phyloP scores from a whole-genome alignment of 768 basidiomycete species.

The Lentinus brumalis region DNA sequence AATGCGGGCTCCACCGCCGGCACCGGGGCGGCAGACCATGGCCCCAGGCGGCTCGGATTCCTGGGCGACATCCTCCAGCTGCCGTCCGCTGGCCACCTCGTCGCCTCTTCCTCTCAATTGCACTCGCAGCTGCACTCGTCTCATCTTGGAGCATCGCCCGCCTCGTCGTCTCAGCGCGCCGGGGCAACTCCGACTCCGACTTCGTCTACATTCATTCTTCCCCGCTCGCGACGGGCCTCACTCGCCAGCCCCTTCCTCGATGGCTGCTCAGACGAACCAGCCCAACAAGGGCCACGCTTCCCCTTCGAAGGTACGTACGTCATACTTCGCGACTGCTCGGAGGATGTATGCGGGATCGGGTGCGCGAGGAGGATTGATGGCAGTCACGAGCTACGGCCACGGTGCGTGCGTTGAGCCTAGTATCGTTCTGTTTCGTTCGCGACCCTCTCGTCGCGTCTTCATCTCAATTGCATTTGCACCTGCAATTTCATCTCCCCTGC shows the following conservation, averaged over 20 bases:
- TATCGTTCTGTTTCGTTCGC: too few species aligned
- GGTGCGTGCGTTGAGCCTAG: too few species aligned
- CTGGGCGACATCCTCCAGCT: conserved; percentile 16
- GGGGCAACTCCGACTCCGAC: too few species aligned
- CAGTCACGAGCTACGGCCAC: too few species aligned
- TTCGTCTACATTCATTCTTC: conserved; percentile 18
- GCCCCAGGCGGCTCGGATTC: conserved; percentile 21
- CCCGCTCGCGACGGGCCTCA: conserved; percentile 29
- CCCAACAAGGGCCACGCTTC: conserved; percentile 28
- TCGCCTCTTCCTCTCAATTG: too few species aligned
- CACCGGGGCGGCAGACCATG: conserved; percentile 4
- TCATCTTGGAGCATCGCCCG: conserved; percentile 1
- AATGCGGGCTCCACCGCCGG: background rate
- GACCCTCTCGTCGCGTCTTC: too few species aligned
- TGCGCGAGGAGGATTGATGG: too few species aligned
- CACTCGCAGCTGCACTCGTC: too few species aligned
- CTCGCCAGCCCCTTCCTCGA: conserved; percentile 23
- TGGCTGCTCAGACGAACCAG: conserved; percentile 23
- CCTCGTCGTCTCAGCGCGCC: too few species aligned
- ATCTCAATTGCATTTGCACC: too few species aligned
- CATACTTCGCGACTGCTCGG: background rate
- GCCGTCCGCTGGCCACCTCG: conserved; percentile 1
- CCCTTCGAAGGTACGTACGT: conserved; percentile 32
- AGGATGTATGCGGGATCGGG: too few species aligned
- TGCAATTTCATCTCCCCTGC: too few species aligned